Percentiles rank a stretch among this genome's conserved stretches.
These are phyloP conservation scores for Eugenia klotzschiana DNA, from an alignment of 441 rosid genomes.

Conservation along the genomic window DNA sequence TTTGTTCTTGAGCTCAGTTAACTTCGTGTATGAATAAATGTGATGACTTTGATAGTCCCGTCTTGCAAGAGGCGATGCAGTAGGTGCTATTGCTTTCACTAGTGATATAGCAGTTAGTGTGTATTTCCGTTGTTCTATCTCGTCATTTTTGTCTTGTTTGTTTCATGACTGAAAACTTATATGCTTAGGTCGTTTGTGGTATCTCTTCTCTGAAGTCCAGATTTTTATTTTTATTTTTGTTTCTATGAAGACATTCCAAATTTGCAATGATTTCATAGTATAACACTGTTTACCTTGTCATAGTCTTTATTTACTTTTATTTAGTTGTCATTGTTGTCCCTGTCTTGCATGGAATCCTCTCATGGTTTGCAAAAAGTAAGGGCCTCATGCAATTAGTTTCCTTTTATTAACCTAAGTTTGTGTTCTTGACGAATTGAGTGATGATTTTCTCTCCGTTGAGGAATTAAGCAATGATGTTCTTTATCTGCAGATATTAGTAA, in stretches of 20 bases:
- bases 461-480: background rate
- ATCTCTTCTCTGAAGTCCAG: background rate
- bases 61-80: background rate
- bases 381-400: background rate
- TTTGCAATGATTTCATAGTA: background rate
- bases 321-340: background rate
- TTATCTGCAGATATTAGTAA: constrained; percentile 43
- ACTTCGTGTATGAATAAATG: background rate
- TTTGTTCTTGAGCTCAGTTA: background rate
- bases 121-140: background rate
- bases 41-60: background rate
- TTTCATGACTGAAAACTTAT: background rate
- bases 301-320: background rate
- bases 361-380: background rate
- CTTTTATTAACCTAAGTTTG: background rate
- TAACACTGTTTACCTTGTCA: background rate
- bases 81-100: background rate
- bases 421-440: background rate
- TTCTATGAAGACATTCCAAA: background rate
- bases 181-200: background rate
- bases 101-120: background rate
- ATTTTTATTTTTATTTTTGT: background rate
- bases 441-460: background rate
- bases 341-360: background rate
- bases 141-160: background rate